phyloP scores from a whole-genome alignment of 495 filamentous ascomycete species.

The Cudoniella acicularis region DNA sequence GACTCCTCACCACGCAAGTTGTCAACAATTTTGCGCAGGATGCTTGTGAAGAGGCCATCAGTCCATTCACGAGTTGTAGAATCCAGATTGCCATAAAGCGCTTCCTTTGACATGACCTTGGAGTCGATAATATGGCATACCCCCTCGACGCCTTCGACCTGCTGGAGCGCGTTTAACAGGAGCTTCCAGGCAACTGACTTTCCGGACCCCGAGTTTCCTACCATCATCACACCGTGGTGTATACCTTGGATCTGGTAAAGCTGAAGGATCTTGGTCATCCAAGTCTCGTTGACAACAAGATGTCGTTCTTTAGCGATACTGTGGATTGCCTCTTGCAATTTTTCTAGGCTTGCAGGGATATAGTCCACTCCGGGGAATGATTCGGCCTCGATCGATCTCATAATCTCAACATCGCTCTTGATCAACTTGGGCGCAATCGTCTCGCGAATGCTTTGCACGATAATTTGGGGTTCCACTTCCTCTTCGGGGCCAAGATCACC shows the following conservation, averaged over 20 bases:
- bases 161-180: constrained; percentile 87
- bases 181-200: constrained; percentile 95
- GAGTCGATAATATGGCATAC: constrained; percentile 97
- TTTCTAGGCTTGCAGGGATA: constrained; percentile 76
- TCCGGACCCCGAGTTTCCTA: constrained; percentile 89
- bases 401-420: constrained; percentile 79
- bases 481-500: constrained; percentile 63
- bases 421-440: constrained; percentile 98
- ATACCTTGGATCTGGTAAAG: constrained; percentile 96
- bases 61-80: constrained; percentile 98
- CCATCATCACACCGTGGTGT: constrained; percentile 99
- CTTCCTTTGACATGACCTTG: constrained; percentile 99
- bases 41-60: constrained; percentile 96
- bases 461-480: constrained; percentile 91
- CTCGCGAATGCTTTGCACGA: constrained; percentile 96
- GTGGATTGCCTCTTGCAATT: constrained; percentile 76
- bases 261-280: constrained; percentile 95
- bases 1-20: constrained; percentile 95
- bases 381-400: constrained; percentile 78
- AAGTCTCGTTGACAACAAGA: constrained; percentile 83
- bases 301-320: constrained; percentile 77
- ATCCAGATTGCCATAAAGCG: constrained; percentile 90
- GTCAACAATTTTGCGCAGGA: constrained; percentile 95
- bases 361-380: constrained; percentile 94
- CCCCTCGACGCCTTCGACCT: constrained; percentile 85